phyloP scores from a whole-genome alignment of 257 asterid genomes.

The Misopates orontium region DNA sequence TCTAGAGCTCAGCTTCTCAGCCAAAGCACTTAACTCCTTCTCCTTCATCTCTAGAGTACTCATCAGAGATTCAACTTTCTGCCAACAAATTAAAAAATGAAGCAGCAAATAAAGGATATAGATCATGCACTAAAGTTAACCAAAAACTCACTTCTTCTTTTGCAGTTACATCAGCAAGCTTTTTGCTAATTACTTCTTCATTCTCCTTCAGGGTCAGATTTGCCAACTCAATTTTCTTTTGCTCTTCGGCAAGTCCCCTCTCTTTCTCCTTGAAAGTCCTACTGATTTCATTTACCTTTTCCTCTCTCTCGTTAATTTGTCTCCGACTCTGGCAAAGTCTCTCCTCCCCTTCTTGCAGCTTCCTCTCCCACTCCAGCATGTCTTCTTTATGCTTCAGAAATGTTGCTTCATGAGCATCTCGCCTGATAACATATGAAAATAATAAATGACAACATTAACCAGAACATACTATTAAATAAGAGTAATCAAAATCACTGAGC shows the following conservation, averaged over 20 bases:
- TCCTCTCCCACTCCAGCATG: constrained; percentile 69
- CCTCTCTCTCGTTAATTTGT: constrained; percentile 73
- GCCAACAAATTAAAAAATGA: constrained; percentile 35
- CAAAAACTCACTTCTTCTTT: constrained; percentile 71
- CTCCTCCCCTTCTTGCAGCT: constrained; percentile 88
- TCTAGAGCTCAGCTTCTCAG: constrained; percentile 65
- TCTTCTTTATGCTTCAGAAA: constrained; percentile 66
- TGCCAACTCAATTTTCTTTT: constrained; percentile 46
- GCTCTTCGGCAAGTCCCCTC: constrained; percentile 57
- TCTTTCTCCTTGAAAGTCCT: constrained; percentile 55
- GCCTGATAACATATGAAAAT: constrained; percentile 40
- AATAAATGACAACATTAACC: background rate
- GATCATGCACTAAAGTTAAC: background rate
- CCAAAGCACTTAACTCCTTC: constrained; percentile 47
- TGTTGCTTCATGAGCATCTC: constrained; percentile 68
- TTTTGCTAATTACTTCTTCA: constrained; percentile 54
- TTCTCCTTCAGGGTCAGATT: constrained; percentile 50
- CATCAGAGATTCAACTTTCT: constrained; percentile 61
- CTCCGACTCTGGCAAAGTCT: constrained; percentile 68
- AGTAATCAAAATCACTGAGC: constrained; percentile 9
- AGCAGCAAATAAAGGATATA: background rate
- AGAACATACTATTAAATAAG: background rate
- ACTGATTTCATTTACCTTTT: constrained; percentile 48
- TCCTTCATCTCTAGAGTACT: constrained; percentile 60
- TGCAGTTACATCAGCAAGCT: constrained; percentile 45